These are phyloP conservation scores for Diaporthe amygdali DNA, from an alignment of 2,329 filamentous ascomycete species.

Conservation along the genomic window DNA sequence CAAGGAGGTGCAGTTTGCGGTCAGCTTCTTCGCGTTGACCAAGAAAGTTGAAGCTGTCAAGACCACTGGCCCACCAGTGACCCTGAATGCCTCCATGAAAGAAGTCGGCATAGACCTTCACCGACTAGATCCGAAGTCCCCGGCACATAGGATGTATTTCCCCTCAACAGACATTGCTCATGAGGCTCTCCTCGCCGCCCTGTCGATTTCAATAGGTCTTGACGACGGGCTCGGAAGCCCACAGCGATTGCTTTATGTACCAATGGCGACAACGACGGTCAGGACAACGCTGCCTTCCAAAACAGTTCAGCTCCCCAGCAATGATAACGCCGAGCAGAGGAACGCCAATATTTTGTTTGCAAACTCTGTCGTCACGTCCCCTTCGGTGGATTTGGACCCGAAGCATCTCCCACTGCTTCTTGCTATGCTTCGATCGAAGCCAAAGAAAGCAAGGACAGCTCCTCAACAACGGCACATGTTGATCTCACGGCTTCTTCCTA, in stretches of 20 bases:
- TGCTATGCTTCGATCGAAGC: constrained; percentile 70
- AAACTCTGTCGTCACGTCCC: constrained; percentile 94
- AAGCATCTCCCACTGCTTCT: constrained; percentile 87
- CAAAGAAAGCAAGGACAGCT: constrained; percentile 45
- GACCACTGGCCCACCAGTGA: constrained; percentile 71
- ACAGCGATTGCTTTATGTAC: constrained; percentile 88
- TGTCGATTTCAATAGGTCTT: constrained; percentile 90
- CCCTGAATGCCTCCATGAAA: constrained; percentile 91
- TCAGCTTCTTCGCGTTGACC: constrained; percentile 88
- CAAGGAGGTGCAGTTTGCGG: constrained; percentile 94
- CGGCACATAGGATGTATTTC: constrained; percentile 98
- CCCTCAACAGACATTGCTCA: constrained; percentile 91
- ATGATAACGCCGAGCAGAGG: constrained; percentile 77
- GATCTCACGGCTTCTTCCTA: constrained; percentile 89
- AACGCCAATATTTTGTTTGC: constrained; percentile 97
- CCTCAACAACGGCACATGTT: constrained; percentile 63
- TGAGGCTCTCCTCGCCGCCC: constrained; percentile 88
- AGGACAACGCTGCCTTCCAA: constrained; percentile 95
- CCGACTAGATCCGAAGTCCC: constrained; percentile 87
- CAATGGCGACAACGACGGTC: constrained; percentile 95
- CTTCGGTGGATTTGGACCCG: constrained; percentile 90
- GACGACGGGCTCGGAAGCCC: constrained; percentile 88
- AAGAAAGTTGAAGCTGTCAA: constrained; percentile 76
- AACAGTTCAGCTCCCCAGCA: constrained; percentile 79
- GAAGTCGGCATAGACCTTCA: constrained; percentile 94